Conservation (phyloP, 2,329 filamentous ascomycete species). For the Cercospora berteroae region DNA sequence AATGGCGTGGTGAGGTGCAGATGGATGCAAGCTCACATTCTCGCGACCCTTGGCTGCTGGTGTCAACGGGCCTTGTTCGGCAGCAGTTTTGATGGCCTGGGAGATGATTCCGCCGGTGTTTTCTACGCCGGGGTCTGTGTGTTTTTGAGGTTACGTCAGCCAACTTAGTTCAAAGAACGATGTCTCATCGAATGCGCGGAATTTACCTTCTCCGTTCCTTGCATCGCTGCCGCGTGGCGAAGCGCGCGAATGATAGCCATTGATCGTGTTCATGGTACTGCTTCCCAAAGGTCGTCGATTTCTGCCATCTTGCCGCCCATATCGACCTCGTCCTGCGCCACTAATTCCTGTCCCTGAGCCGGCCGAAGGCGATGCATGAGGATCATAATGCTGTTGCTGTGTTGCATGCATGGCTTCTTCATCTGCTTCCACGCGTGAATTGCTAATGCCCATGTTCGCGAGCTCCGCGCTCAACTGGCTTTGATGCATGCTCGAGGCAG, state of each 20-base stretch:
- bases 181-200: constrained; percentile 11
- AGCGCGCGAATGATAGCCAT: constrained; percentile 38
- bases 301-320: constrained; percentile 59
- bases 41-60: constrained; percentile 66
- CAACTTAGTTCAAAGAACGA: constrained; percentile 6
- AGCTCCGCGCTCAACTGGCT: constrained; percentile 62
- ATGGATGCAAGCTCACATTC: constrained; percentile 72
- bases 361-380: constrained; percentile 49
- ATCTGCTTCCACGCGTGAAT: constrained; percentile 42
- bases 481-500: constrained; percentile 63
- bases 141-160: constrained; percentile 23
- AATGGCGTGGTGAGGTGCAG: constrained; percentile 47
- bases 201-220: constrained; percentile 28
- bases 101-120: constrained; percentile 73
- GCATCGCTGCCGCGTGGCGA: constrained; percentile 23
- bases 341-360: constrained; percentile 66
- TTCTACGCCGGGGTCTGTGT: constrained; percentile 49
- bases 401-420: constrained; percentile 40
- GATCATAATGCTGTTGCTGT: constrained; percentile 51
- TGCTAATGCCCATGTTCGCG: constrained; percentile 60
- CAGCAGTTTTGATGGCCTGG: constrained; percentile 84
- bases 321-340: constrained; percentile 79
- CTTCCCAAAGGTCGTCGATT: constrained; percentile 44
- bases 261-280: constrained; percentile 43
- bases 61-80: constrained; percentile 59